Conservation (phyloP, 768 basidiomycete genomes). For the Nidularia sp. region DNA sequence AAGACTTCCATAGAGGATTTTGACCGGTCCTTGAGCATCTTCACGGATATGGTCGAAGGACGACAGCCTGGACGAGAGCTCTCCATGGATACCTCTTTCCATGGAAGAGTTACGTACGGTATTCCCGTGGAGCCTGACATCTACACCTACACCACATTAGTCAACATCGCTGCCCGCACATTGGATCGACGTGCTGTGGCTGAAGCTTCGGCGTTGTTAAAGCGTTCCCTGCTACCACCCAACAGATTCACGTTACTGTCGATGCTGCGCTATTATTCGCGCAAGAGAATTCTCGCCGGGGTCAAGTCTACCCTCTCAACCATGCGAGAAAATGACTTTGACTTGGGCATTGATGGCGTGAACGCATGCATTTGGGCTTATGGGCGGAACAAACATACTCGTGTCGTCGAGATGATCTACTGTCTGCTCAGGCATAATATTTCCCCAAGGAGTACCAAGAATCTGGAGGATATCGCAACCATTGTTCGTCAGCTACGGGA, state of each 20-base stretch:
- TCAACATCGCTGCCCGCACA: slow-evolving; percentile 60
- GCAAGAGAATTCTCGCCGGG: slow-evolving; percentile 40
- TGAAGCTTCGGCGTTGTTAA: slow-evolving; percentile 51
- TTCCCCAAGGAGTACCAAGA: slow-evolving; percentile 26
- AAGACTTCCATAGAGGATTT: slow-evolving; percentile 56
- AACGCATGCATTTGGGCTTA: slow-evolving; percentile 75
- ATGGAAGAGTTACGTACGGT: slow-evolving; percentile 2
- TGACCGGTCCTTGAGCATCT: slow-evolving; percentile 54
- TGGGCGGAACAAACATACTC: slow-evolving; percentile 44
- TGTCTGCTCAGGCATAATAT: slow-evolving; percentile 55
- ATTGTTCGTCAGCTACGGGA: slow-evolving; percentile 31
- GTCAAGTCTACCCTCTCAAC: slow-evolving; percentile 51
- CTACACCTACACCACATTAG: slow-evolving; percentile 64
- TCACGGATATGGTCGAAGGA: slow-evolving; percentile 52
- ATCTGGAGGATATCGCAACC: slow-evolving; percentile 24
- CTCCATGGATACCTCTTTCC: not conserved
- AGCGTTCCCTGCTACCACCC: slow-evolving; percentile 47
- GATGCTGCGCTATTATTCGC: slow-evolving; percentile 52
- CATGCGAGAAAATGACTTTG: slow-evolving; percentile 46
- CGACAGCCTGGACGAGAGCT: slow-evolving; percentile 30
- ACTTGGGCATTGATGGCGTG: slow-evolving; percentile 59
- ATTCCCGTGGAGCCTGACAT: slow-evolving; percentile 50
- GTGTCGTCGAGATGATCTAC: slow-evolving; percentile 61
- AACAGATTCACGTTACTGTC: slow-evolving; percentile 62
- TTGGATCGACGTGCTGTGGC: slow-evolving; percentile 34